Evolutionary conservation across 257 asterid genomes (phyloP).

Genomic region (Solanum sitiens): DNA sequence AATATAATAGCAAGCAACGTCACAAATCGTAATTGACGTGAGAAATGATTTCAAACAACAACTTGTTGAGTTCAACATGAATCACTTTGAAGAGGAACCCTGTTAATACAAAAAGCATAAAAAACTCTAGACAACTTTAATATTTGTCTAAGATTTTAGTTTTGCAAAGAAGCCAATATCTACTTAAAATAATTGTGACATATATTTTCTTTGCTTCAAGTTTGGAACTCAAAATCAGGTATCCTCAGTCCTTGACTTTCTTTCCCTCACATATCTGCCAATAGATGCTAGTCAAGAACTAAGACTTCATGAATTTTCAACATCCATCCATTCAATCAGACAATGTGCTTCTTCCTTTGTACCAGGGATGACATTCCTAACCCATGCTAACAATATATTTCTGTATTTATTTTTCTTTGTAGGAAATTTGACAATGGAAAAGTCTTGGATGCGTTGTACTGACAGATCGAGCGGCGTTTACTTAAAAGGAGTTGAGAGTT

Average conservation of each 20-base stretch:
- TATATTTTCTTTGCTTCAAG: neutral
- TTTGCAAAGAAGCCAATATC: neutral
- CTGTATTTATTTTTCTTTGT: too few species aligned
- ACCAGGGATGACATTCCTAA: conserved; percentile 66
- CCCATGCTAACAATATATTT: neutral
- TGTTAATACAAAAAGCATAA: neutral
- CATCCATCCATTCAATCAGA: conserved; percentile 69
- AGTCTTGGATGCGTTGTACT: too few species aligned
- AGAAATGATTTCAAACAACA: neutral
- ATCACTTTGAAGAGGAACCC: neutral
- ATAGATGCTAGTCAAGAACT: neutral
- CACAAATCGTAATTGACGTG: neutral
- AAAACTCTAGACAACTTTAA: neutral
- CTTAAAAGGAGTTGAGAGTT: too few species aligned
- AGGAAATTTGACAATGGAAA: too few species aligned
- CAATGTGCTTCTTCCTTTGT: conserved; percentile 78
- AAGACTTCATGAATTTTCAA: conserved; percentile 29
- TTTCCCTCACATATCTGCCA: neutral
- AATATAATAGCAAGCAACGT: too few species aligned
- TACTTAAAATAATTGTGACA: neutral
- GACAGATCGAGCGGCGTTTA: too few species aligned
- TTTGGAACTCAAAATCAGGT: neutral
- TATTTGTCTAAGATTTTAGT: neutral
- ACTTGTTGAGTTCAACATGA: neutral
- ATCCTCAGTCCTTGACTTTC: neutral